Percentiles rank a stretch among this genome's conserved stretches.
phyloP scores from a whole-genome alignment of 371 early-diverging fungal species.

The Mucor racemosus region DNA sequence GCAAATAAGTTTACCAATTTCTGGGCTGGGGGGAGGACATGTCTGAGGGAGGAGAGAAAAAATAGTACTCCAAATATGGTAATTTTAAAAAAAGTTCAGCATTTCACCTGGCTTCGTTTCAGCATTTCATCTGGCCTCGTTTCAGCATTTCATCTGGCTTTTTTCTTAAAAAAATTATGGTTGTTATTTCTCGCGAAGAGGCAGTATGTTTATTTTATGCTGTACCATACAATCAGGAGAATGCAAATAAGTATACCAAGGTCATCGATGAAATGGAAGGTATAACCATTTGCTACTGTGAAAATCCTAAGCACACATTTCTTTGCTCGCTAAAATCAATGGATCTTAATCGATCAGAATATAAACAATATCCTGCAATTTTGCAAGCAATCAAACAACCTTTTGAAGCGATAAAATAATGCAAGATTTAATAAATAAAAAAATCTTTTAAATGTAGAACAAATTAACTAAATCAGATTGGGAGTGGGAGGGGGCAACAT shows the following conservation, averaged over 20 bases:
- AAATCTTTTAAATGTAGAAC: background rate
- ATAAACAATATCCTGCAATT: constrained; percentile 20
- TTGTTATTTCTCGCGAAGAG: constrained; percentile 3
- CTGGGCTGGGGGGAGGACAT: too few relatives aligned
- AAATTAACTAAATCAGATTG: background rate
- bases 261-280: constrained; percentile 18
- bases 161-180: background rate
- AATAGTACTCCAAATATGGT: too few relatives aligned
- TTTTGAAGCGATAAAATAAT: constrained; percentile 11
- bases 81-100: too few relatives aligned
- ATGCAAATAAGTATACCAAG: constrained; percentile 13
- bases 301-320: constrained; percentile 19
- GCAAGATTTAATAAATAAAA: background rate
- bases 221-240: constrained; percentile 4
- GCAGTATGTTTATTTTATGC: constrained; percentile 7
- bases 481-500: constrained; percentile 12
- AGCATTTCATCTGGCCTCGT: too few relatives aligned
- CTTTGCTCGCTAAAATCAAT: constrained; percentile 22
- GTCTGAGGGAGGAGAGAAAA: too few relatives aligned
- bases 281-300: constrained; percentile 18
- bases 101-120: too few relatives aligned
- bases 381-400: constrained; percentile 13
- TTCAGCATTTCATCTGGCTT: background rate
- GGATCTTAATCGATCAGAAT: constrained; percentile 11
- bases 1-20: too few relatives aligned